A percentile compares a stretch with the other conserved stretches of the same genome.
Conservation (phyloP, 305 asterid genomes). For the Solanum hybrid region DNA sequence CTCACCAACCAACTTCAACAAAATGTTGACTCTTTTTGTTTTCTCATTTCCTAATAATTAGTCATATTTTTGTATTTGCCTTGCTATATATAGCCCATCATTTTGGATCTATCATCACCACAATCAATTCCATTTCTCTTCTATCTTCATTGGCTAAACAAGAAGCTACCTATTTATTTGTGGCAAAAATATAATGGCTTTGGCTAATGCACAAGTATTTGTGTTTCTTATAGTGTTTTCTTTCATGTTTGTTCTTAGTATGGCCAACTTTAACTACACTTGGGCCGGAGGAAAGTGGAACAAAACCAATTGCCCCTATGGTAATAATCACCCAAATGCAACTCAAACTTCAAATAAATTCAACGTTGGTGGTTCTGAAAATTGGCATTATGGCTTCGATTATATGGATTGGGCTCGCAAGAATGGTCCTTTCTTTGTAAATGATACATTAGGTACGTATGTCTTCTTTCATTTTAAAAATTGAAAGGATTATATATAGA, state of each 20-base stretch:
- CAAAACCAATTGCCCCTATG: neutral
- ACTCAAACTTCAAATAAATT: neutral
- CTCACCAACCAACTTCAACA: constrained; percentile 9
- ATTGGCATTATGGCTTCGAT: neutral
- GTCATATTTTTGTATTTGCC: neutral
- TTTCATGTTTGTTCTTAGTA: constrained; percentile 4
- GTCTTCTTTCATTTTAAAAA: neutral
- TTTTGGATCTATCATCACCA: neutral
- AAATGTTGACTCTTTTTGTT: neutral
- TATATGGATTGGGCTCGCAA: neutral
- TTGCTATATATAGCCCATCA: constrained; percentile 4
- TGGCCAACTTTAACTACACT: neutral
- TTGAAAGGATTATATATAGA: neutral
- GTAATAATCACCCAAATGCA: neutral
- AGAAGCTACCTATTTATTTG: neutral
- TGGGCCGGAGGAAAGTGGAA: neutral
- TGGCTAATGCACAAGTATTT: neutral
- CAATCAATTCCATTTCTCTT: neutral
- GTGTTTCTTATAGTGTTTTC: constrained; percentile 4
- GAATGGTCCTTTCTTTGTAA: neutral
- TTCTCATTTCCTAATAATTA: neutral
- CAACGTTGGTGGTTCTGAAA: neutral
- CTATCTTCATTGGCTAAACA: neutral
- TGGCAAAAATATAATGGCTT: constrained; percentile 13
- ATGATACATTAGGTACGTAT: neutral